Evolutionary conservation across 805 yeast species (phyloP), one percentile per base, ranked within the genome.

Genomic region (Schwanniomyces pseudopolymorphus): DNA sequence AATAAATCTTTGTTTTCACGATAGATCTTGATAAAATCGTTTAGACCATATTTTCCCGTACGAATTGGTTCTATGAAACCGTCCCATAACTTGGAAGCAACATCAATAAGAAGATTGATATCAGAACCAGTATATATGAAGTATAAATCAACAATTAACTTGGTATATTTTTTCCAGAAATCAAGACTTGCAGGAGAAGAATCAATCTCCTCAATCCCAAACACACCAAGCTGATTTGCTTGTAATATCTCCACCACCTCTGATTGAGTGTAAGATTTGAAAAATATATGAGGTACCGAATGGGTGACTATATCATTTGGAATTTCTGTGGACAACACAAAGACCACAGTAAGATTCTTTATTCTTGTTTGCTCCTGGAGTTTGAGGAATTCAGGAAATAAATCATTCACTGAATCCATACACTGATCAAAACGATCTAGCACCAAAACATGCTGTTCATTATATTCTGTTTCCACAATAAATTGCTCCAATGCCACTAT

Each of bases 381-480:
- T 48, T 67, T 59, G 1, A 72, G 52, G 46, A 79, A 68, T 0
- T 75, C 69, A 17, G 64, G 53, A 39, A 72, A 64, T 16, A 78
- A 49, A 14, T 69, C 75, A n/a, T 66, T 62, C 0, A 72, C 65
- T 13, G 66, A 53, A 17, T 77, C 83, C 46, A 69, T 69, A 25
- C 75, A 69, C 35, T 69, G 72, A 54, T 79, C 84, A 14, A 79
- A 60, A 4, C 72, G 57, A 52, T 79, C 83, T 10, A 79, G 58
- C 1, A 79, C 75, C 37, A 79, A 55, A 7, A 78, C 69, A 39
- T 76, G 73, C 3, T 61, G 69, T 14, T 65, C 63, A 2, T 52
- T 33, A 45, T 68, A 73, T 1, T 51, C 54, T 1, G 69, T 56
- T 4, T 59, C 63, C 13, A 50, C 53, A 20, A 68, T 54, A 49